Conservation (phyloP, 495 filamentous ascomycete genomes). For the Sabuloglossum arenarium region DNA sequence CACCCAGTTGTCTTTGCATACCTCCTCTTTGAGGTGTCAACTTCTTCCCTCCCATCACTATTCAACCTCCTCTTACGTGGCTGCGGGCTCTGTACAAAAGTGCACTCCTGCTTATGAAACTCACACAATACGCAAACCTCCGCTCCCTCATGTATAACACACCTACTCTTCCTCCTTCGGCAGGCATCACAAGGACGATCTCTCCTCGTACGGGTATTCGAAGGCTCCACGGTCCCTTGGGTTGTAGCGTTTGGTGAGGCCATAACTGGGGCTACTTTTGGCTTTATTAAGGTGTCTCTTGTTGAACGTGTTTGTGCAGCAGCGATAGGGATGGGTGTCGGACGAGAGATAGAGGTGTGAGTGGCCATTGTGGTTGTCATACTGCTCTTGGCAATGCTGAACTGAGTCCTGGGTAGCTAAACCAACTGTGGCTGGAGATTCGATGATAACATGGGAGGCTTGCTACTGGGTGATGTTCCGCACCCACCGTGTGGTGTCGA, state of each 20-base stretch:
- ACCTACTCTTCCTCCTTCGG: conserved; percentile 65
- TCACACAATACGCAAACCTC: conserved; percentile 37
- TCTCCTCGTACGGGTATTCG: conserved; percentile 12
- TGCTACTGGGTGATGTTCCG: background rate
- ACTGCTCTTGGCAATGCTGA: background rate
- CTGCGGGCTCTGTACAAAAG: conserved; percentile 25
- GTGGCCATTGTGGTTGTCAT: background rate
- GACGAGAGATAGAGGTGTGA: background rate
- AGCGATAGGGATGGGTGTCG: background rate
- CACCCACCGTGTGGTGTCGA: background rate
- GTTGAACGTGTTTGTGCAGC: background rate
- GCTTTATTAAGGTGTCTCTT: background rate
- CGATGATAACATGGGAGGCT: background rate
- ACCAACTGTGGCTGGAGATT: background rate
- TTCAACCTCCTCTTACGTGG: conserved; percentile 26
- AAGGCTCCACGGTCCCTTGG: background rate
- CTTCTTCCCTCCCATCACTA: conserved; percentile 1
- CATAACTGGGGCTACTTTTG: background rate
- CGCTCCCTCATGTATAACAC: conserved; percentile 81
- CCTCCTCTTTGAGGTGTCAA: conserved; percentile 4
- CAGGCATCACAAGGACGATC: conserved; percentile 56
- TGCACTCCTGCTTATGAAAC: conserved; percentile 27
- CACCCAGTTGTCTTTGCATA: background rate
- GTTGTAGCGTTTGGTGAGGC: background rate
- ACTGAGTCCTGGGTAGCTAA: background rate